Evolutionary conservation across 306 rosid species (phyloP), one percentile per base, ranked within the genome.

Genomic region (Quillaja saponaria): DNA sequence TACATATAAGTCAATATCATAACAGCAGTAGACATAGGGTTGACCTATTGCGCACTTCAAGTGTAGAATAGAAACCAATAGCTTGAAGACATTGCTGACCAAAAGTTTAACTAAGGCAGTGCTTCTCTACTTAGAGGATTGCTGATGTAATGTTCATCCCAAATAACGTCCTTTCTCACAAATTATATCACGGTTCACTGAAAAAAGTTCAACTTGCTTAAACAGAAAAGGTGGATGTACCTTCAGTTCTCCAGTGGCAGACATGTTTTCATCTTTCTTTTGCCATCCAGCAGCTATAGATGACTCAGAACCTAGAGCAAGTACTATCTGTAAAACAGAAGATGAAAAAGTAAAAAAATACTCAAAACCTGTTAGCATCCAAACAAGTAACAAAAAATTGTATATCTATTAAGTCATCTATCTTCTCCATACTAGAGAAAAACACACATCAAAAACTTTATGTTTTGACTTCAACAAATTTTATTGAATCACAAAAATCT

Each of bases 221-320:
- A 53, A 42, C 58, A 65, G 59, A 64, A 64, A 78, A 64, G 20
- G 73, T 25, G 28, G 25, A 68, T 58, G 67, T 81, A 92, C 98
- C 98, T 89, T 89, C 61, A 89, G 80, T 72, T 84, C 94, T 72
- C 95, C 99, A 10, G 91, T 66, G 50, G 90, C 96, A 59, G 95
- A 78, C 64, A 77, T 65, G 75, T 56, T 89, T 72, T 78, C 76
- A 41, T 87, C 85, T 76, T 92, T 83, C 87, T 80, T 92, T 61
- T 78, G 87, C 99, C 99, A 92, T 44, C 96, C 96, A 39, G 87
- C 87, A 34, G 83, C 82, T 75, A 92, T 72, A 37, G 94, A 76
- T 78, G 99, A 83, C 19, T 86, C 96, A 55, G 78, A 53, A 48
- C 96, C 99, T 81, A 92, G 57, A 73, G 64, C 71, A 61, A 92